phyloP scores from a whole-genome alignment of 352 stramenopile species.

The Aphanomyces cochlioides region DNA sequence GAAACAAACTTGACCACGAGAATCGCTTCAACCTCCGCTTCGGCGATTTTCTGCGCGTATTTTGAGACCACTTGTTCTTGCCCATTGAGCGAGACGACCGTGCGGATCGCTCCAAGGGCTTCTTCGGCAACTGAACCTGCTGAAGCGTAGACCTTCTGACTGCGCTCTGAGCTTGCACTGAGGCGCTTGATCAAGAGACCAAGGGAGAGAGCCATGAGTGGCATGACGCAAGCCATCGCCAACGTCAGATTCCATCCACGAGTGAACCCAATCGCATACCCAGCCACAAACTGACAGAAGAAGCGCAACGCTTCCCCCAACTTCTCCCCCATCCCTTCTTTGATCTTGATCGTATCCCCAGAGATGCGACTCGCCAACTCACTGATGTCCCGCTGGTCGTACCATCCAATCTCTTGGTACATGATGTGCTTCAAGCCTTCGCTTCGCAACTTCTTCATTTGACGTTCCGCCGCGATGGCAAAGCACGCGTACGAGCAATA shows the following conservation, averaged over 20 bases:
- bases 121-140: slow-evolving; percentile 47
- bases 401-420: slow-evolving; percentile 48
- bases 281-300: slow-evolving; percentile 35
- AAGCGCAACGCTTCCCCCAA: slow-evolving; percentile 40
- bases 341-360: slow-evolving; percentile 43
- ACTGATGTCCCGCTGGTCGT: slow-evolving; percentile 37
- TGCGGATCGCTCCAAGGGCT: slow-evolving; percentile 42
- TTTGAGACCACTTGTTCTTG: slow-evolving; percentile 41
- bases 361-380: slow-evolving; percentile 41
- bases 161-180: slow-evolving; percentile 23
- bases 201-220: slow-evolving; percentile 38
- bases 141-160: slow-evolving; percentile 48
- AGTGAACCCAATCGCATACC: slow-evolving; percentile 41
- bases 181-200: slow-evolving; percentile 40
- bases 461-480: slow-evolving; percentile 38
- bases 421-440: slow-evolving; percentile 41
- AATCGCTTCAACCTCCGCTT: slow-evolving; percentile 40
- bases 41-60: slow-evolving; percentile 36
- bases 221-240: slow-evolving; percentile 42
- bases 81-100: slow-evolving; percentile 41
- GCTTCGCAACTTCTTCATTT: slow-evolving; percentile 44
- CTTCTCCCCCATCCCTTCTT: slow-evolving; percentile 46
- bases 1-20: slow-evolving; percentile 37
- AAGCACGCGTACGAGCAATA: slow-evolving; percentile 40
- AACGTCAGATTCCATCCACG: slow-evolving; percentile 47